Percentiles rank a stretch among this genome's conserved stretches.
These are phyloP conservation scores for Apiospora kogelbergensis DNA, from an alignment of 2,329 filamentous ascomycete genomes.

Conservation along the genomic window DNA sequence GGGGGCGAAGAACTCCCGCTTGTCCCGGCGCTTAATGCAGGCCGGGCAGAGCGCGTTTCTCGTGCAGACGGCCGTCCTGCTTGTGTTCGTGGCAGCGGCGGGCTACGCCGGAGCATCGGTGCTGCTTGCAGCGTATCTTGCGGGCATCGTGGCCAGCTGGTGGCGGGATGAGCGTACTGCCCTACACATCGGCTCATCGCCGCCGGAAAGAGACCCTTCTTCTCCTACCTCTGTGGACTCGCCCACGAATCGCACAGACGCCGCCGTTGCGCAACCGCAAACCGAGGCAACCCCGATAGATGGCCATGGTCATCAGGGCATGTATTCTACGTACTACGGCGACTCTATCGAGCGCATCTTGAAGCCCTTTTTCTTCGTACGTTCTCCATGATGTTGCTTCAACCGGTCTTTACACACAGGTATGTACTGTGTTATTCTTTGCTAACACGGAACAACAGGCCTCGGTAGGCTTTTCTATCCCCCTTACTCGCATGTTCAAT, in stretches of 20 bases:
- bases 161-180: slow-evolving; percentile 43
- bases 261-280: too few relatives aligned
- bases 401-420: background rate
- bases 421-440: background rate
- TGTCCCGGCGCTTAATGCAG: slow-evolving; percentile 24
- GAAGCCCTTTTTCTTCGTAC: slow-evolving; percentile 72
- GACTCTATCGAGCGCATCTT: slow-evolving; percentile 50
- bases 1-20: slow-evolving; percentile 11
- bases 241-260: background rate
- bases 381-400: slow-evolving; percentile 18
- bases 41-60: slow-evolving; percentile 38
- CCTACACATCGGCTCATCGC: background rate
- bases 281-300: too few relatives aligned
- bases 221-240: too few relatives aligned
- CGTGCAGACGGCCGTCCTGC: slow-evolving; percentile 48
- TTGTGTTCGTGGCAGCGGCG: slow-evolving; percentile 49
- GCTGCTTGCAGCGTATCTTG: slow-evolving; percentile 62
- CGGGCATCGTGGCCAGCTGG: slow-evolving; percentile 60
- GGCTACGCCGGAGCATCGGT: slow-evolving; percentile 63
- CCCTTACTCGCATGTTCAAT: slow-evolving; percentile 68
- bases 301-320: slow-evolving; percentile 13
- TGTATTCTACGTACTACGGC: slow-evolving; percentile 42
- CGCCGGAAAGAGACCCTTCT: too few relatives aligned
- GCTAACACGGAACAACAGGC: slow-evolving; percentile 33
- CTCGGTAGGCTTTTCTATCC: slow-evolving; percentile 76